Percentiles rank a stretch among this genome's conserved stretches.
phyloP scores from a whole-genome alignment of 2,329 filamentous ascomycete species.

The Diaporthe nobilis region DNA sequence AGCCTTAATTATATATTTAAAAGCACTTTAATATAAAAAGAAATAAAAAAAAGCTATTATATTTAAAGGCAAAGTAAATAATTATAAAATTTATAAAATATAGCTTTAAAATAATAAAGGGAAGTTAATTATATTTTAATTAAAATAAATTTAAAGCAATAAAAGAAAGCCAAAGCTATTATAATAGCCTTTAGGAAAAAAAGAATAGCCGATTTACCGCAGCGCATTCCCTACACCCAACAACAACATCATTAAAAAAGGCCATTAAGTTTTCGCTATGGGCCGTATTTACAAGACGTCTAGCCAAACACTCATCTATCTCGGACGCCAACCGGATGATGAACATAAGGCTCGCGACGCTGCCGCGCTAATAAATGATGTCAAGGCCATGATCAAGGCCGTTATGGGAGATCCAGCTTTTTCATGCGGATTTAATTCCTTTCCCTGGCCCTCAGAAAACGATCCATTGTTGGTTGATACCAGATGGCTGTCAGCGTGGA shows the following conservation, averaged over 20 bases:
- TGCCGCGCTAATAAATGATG: not conserved
- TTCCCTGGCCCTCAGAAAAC: not conserved
- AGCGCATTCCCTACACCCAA: no score
- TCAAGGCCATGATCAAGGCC: not conserved
- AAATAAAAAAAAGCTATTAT: no score
- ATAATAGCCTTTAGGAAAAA: no score
- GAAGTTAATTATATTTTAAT: no score
- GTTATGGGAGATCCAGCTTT: not conserved
- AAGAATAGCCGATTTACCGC: no score
- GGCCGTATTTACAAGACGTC: constrained; percentile 10
- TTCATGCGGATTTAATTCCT: not conserved
- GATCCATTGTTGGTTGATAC: not conserved
- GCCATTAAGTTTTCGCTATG: constrained; percentile 17
- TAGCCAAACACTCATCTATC: constrained; percentile 18
- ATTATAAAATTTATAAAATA: no score
- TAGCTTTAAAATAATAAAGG: no score
- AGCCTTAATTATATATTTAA: no score
- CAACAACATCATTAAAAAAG: not conserved
- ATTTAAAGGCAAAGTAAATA: no score
- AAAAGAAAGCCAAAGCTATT: no score
- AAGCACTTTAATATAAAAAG: no score
- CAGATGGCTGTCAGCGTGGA: not conserved
- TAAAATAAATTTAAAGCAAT: no score
- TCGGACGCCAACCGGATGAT: constrained; percentile 9
- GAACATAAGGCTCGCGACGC: not conserved